Evolutionary conservation across 2,329 filamentous ascomycete species (phyloP).

Genomic region (Pseudogymnoascus sp.): DNA sequence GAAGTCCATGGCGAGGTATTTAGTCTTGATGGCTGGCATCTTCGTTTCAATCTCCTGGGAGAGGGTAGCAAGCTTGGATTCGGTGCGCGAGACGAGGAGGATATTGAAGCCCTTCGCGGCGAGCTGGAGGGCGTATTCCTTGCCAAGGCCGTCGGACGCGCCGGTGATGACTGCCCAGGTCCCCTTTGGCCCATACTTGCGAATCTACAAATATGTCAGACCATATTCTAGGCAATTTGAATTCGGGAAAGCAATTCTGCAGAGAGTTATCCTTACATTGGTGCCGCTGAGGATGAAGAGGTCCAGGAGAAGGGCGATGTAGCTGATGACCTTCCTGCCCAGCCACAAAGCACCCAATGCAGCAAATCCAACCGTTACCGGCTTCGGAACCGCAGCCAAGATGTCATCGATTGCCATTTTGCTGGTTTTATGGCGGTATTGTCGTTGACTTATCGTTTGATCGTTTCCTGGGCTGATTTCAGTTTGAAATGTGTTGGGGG

Average conservation of each 20-base stretch:
- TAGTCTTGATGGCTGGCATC: conserved; percentile 56
- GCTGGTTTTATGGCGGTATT: neutral
- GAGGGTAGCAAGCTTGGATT: conserved; percentile 76
- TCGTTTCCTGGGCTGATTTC: neutral
- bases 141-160: conserved; percentile 92
- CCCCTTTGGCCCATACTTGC: conserved; percentile 82
- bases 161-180: conserved; percentile 94
- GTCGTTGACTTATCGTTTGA: neutral
- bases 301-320: conserved; percentile 55
- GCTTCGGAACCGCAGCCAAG: conserved; percentile 36
- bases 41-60: conserved; percentile 67
- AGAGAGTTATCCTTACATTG: conserved; percentile 44
- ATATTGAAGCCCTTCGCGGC: conserved; percentile 90
- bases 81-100: conserved; percentile 89
- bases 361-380: conserved; percentile 34
- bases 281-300: conserved; percentile 61
- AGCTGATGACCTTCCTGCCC: conserved; percentile 48
- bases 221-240: no score
- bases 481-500: neutral
- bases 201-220: conserved; percentile 44
- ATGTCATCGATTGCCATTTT: conserved; percentile 23
- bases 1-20: conserved; percentile 88
- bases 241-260: neutral
- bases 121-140: conserved; percentile 88
- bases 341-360: conserved; percentile 54